Evolutionary conservation across 2,329 filamentous ascomycete genomes (phyloP).

Genomic region (Colletotrichum lini): DNA sequence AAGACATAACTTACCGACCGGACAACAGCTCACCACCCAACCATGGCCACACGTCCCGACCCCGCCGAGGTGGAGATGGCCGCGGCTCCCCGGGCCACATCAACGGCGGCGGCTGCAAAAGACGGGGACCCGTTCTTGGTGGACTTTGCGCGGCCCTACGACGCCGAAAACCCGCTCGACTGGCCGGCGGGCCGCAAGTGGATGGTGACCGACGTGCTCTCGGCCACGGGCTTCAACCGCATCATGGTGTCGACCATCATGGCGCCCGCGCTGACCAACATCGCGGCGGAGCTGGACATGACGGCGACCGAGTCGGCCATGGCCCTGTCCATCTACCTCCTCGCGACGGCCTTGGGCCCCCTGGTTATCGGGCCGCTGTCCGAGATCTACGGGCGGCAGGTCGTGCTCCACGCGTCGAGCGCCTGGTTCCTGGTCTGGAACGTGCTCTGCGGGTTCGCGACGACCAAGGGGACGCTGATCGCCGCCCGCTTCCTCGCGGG

Average conservation of each 20-base stretch:
- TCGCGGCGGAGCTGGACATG: constrained; percentile 68
- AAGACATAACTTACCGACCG: background rate
- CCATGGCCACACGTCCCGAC: background rate
- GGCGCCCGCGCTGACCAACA: constrained; percentile 63
- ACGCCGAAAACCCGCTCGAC: constrained; percentile 56
- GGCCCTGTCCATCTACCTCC: constrained; percentile 59
- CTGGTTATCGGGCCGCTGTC: constrained; percentile 60
- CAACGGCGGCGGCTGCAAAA: background rate
- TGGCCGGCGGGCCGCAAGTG: constrained; percentile 61
- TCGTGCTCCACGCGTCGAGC: constrained; percentile 60
- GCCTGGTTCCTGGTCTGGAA: constrained; percentile 67
- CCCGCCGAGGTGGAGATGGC: background rate
- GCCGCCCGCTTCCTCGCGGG: constrained; percentile 62
- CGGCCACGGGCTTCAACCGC: constrained; percentile 64
- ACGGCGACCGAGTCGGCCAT: constrained; percentile 62
- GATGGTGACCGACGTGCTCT: constrained; percentile 64
- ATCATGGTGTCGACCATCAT: constrained; percentile 68
- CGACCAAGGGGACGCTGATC: constrained; percentile 58
- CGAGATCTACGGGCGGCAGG: constrained; percentile 63
- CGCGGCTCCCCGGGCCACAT: background rate
- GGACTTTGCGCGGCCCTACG: constrained; percentile 47
- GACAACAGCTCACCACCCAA: background rate
- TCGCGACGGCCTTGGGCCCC: constrained; percentile 60
- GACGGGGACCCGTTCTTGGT: constrained; percentile 6
- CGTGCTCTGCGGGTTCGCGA: constrained; percentile 57